Evolutionary conservation across 495 filamentous ascomycete species (phyloP).

Genomic region (Penicillium lividum): DNA sequence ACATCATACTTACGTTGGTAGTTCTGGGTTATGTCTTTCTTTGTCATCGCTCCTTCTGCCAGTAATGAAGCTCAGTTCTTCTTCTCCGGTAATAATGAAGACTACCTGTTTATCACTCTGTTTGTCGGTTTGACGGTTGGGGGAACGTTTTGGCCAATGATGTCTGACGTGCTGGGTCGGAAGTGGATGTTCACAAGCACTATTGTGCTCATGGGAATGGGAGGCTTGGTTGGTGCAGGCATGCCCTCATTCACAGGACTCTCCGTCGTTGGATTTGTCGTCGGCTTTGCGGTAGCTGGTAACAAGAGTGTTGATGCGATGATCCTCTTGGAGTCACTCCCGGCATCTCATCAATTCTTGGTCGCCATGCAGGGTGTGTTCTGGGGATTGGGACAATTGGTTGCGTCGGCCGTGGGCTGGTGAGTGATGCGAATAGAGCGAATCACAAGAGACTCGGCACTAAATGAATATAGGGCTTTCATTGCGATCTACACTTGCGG

Average conservation of each 20-base stretch:
- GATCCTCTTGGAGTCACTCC: constrained; percentile 24
- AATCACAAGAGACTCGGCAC: background rate
- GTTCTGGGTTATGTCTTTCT: constrained; percentile 23
- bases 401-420: constrained; percentile 25
- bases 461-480: constrained; percentile 21
- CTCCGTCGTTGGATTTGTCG: constrained; percentile 23
- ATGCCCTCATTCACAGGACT: constrained; percentile 26
- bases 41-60: constrained; percentile 4
- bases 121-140: constrained; percentile 28
- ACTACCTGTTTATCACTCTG: constrained; percentile 18
- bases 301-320: constrained; percentile 26
- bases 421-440: constrained; percentile 1
- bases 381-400: constrained; percentile 25
- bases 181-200: constrained; percentile 28
- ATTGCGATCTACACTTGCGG: constrained; percentile 41
- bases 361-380: constrained; percentile 22
- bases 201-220: constrained; percentile 27
- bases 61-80: constrained; percentile 15
- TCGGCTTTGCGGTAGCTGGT: constrained; percentile 27
- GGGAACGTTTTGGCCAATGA: constrained; percentile 26
- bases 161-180: constrained; percentile 28
- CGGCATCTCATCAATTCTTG: constrained; percentile 27
- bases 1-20: background rate
- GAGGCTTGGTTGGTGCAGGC: constrained; percentile 29
- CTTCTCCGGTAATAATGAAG: constrained; percentile 15